Evolutionary conservation across 257 asterid genomes (phyloP), one percentile per base, ranked within the genome.

Genomic region (Gentiana straminea): DNA sequence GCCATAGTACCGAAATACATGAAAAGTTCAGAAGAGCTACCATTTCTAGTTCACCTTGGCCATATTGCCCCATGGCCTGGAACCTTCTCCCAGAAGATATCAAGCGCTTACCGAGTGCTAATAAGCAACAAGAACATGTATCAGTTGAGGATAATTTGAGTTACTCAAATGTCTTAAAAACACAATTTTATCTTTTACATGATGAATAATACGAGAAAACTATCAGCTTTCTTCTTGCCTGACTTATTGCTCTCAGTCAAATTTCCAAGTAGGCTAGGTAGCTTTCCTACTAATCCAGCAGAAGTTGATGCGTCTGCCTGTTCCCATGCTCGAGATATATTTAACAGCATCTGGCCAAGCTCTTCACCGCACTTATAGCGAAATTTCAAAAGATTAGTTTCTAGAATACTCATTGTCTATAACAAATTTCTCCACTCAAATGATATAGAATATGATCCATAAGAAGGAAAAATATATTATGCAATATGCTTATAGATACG

Each of bases 11-110:
- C 3, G 12, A 3, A 53, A 61, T 35, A 13, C 9, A 41, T 46
- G 47, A 54, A 51, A 59, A 55, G 43, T n/a, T 13, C 8, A 7
- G 72, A 39, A 46, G 54, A 41, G 52, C 52, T 82, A 91, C 98
- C 95, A 13, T 70, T 65, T 81, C 83, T 43, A 79, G 78, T 85
- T 92, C 98, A 69, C 95, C 95, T 73, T 77, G 77, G 49, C 92
- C 94, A 72, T 86, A 91, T 64, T 80, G 84, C 52, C 98, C 97
- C 97, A 92, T 85, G 69, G 94, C 77, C 68, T 85, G 95, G 77
- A 92, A 92, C 79, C 94, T 89, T 67, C 85, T 80, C 68, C 91
- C 94, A 74, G 95, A 84, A 61, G 86, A 78, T 58, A 83, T 50
- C 75, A 88, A 70, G 70, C 94, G 97, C 81, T 72, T 85, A 63